These are phyloP conservation scores for Cicer pinnatifidum DNA, from an alignment of 306 rosid genomes.

Conservation along the genomic window DNA sequence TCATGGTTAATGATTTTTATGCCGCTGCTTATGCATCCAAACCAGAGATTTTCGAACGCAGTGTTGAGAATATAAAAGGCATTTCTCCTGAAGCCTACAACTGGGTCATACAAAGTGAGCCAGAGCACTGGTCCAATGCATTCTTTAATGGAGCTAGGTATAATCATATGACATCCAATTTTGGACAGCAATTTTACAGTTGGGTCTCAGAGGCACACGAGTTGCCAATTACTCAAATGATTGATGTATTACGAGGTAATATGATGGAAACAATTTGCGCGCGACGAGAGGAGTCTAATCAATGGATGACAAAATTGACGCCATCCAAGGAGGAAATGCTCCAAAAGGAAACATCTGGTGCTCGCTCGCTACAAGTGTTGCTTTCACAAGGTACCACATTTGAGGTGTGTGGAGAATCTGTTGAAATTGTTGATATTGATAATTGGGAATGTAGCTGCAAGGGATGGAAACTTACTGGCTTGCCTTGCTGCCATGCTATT, in stretches of 20 bases:
- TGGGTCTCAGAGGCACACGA: conserved; percentile 96
- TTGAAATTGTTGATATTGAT: conserved; percentile 76
- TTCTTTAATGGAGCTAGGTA: conserved; percentile 82
- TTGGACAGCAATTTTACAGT: conserved; percentile 83
- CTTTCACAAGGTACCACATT: conserved; percentile 61
- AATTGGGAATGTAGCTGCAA: conserved; percentile 91
- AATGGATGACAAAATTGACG: conserved; percentile 81
- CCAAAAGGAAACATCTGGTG: conserved; percentile 61
- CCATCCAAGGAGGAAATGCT: conserved; percentile 82
- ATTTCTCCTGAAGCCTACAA: conserved; percentile 89
- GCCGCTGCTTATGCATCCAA: conserved; percentile 84
- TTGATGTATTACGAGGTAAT: conserved; percentile 79
- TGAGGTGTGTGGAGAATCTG: conserved; percentile 87
- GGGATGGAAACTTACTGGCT: conserved; percentile 84
- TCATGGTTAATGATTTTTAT: conserved; percentile 85
- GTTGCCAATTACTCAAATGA: conserved; percentile 93
- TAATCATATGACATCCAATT: conserved; percentile 73
- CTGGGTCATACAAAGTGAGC: conserved; percentile 87
- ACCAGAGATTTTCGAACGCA: conserved; percentile 65
- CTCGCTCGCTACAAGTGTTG: conserved; percentile 69
- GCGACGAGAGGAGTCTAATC: conserved; percentile 66
- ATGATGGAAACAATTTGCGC: conserved; percentile 81
- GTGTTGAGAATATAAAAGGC: conserved; percentile 77
- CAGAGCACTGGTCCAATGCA: conserved; percentile 92
- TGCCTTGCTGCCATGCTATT: conserved; percentile 94